These are phyloP conservation scores for Hysterium pulicare DNA, from an alignment of 2,329 filamentous ascomycete species.

Conservation along the genomic window DNA sequence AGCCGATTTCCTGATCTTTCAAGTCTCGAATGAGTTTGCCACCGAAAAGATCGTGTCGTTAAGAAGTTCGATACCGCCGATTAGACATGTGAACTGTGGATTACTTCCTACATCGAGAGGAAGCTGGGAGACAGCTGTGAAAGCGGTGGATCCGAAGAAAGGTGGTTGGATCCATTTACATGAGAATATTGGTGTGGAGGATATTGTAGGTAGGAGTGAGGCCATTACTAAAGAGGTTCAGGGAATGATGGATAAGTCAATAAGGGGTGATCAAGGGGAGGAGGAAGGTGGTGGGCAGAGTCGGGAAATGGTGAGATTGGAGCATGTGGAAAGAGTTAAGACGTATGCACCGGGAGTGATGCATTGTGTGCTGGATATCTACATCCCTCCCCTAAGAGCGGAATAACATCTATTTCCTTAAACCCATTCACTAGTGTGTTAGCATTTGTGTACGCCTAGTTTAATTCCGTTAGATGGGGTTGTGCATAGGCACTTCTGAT, in stretches of 20 bases:
- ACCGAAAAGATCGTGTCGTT: conserved; percentile 18
- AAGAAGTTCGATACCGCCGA: conserved; percentile 23
- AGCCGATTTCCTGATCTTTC: conserved; percentile 37
- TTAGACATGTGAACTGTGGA: conserved; percentile 59
- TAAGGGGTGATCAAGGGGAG: conserved; percentile 1
- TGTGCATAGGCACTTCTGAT: no score
- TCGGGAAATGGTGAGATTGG: no score
- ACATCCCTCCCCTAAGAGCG: conserved; percentile 20
- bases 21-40: conserved; percentile 39
- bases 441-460: no score
- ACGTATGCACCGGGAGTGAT: conserved; percentile 60
- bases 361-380: conserved; percentile 60
- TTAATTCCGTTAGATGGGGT: no score
- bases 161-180: conserved; percentile 60
- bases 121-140: conserved; percentile 50
- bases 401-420: no score
- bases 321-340: conserved; percentile 52
- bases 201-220: conserved; percentile 20
- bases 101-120: conserved; percentile 52
- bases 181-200: conserved; percentile 52
- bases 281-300: conserved; percentile 9
- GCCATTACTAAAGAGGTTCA: conserved; percentile 42
- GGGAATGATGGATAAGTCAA: conserved; percentile 32
- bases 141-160: conserved; percentile 41
- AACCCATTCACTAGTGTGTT: no score